Conservation (phyloP, 257 asterid genomes). For the Solanum pinnatisectum region DNA sequence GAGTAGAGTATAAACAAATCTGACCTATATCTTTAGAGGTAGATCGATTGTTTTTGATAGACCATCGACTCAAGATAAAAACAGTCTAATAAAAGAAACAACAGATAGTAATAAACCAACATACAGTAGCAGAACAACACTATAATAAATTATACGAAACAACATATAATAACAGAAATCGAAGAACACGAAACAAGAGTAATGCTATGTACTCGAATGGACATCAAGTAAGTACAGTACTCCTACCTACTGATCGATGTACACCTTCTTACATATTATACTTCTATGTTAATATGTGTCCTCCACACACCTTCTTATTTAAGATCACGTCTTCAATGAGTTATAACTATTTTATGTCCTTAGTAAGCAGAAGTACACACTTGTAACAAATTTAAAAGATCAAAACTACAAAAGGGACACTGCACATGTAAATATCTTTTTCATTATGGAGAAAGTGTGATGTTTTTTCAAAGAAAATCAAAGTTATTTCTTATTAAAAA, state of each 20-base stretch:
- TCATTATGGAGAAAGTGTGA: background rate
- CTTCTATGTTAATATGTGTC: too few relatives aligned
- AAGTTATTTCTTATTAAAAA: background rate
- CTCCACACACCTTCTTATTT: background rate
- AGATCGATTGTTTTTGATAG: too few relatives aligned
- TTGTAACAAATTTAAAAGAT: background rate
- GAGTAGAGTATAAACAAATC: too few relatives aligned
- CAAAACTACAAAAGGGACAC: background rate
- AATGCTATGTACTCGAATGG: background rate
- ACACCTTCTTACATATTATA: background rate
- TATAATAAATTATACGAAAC: too few relatives aligned
- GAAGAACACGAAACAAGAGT: too few relatives aligned
- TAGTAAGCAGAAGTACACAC: rapidly evolving
- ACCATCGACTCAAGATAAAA: background rate
- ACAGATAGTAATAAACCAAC: too few relatives aligned
- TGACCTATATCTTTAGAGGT: too few relatives aligned
- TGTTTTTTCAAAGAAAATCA: background rate
- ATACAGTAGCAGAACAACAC: too few relatives aligned
- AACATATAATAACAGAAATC: too few relatives aligned
- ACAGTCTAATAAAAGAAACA: background rate
- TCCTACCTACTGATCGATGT: too few relatives aligned
- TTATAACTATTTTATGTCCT: too few relatives aligned
- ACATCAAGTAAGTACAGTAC: too few relatives aligned
- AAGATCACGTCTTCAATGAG: background rate
- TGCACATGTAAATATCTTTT: background rate